Base-by-base conservation (phyloP, 306 rosid species). In the Vicia faba region DNA sequence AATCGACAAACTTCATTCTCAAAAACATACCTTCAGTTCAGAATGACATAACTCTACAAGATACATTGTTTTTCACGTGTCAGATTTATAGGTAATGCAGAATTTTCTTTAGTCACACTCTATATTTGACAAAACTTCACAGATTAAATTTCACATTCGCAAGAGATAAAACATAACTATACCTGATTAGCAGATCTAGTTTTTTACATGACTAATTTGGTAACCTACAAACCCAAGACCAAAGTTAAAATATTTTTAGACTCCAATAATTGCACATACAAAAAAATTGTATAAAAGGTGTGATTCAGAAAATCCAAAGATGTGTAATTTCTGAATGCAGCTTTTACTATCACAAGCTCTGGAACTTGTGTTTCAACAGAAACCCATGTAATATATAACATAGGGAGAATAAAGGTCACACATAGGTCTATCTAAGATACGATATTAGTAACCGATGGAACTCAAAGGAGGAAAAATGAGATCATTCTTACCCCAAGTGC, bases 401-500 rank as follows among this genome's bases (percentile, higher is more conserved):
- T 2, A 26, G 8, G 23, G 15, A 44, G 31, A 66, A 56, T 33
- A 57, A 23, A 45, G 53, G 43, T 2, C 38, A 19, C 38, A 59
- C 56, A 18, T 16, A 40, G 29, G 23, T 75, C 36, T 46, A 57
- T 57, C 55, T 48, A 13, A 3, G 7, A 46, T 38, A 60, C 36
- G 18, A 75, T 19, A 67, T 12, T 39, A 66, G 16, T 23, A 75
- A 11, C 46, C 18, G 46, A 9, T 46, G 36, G 26, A 74, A 48
- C 39, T 66, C 68, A 46, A 16, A 61, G 26, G 33, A n/a, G 4
- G 18, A 57, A 15, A 29, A 15, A 19, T 6, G 35, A 26, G 70
- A 69, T 18, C 8, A 69, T 39, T 61, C 87, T 83, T 80, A 91
- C 97, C 79, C 97, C 97, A 26, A 91, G 64, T 29, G 66, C 71